Conservation (phyloP, 2,329 filamentous ascomycete genomes). For the Microascus cirrosus region DNA sequence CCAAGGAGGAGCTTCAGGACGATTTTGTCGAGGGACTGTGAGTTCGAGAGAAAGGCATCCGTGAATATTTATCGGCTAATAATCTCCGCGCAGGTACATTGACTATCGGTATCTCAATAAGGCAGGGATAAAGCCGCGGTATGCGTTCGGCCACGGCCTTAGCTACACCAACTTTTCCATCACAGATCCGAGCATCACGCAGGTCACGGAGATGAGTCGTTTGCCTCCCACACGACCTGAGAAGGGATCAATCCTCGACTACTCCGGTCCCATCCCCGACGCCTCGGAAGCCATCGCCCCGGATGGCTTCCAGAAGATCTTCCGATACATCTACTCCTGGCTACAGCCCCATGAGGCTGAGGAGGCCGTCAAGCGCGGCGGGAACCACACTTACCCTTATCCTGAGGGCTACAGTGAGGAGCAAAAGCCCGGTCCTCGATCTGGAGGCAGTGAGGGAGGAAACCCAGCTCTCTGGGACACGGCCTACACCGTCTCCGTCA, state of each 20-base stretch:
- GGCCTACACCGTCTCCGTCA: slow-evolving; percentile 28
- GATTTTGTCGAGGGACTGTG: slow-evolving; percentile 66
- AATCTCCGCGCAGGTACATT: slow-evolving; percentile 39
- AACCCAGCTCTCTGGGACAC: slow-evolving; percentile 54
- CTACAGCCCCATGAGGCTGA: slow-evolving; percentile 30
- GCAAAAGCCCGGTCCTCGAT: slow-evolving; percentile 33
- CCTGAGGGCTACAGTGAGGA: slow-evolving; percentile 51
- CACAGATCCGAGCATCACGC: slow-evolving; percentile 33
- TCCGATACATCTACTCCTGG: slow-evolving; percentile 62
- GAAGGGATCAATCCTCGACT: slow-evolving; percentile 28
- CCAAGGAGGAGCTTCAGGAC: slow-evolving; percentile 42
- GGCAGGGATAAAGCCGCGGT: slow-evolving; percentile 60
- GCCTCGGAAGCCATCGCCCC: slow-evolving; percentile 48
- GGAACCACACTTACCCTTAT: slow-evolving; percentile 41
- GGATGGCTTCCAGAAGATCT: slow-evolving; percentile 42
- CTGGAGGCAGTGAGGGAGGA: slow-evolving; percentile 59
- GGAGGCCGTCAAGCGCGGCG: slow-evolving; percentile 24
- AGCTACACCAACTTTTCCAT: slow-evolving; percentile 68
- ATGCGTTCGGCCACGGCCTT: slow-evolving; percentile 77
- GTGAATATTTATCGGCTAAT: not conserved
- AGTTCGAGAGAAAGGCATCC: not conserved
- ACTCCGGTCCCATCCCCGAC: slow-evolving; percentile 40
- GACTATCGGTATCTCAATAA: slow-evolving; percentile 89
- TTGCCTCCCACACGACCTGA: slow-evolving; percentile 20
- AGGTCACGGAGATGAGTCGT: slow-evolving; percentile 29